These are phyloP conservation scores for Arachis hypogaea DNA, from an alignment of 306 rosid genomes.

Conservation along the genomic window DNA sequence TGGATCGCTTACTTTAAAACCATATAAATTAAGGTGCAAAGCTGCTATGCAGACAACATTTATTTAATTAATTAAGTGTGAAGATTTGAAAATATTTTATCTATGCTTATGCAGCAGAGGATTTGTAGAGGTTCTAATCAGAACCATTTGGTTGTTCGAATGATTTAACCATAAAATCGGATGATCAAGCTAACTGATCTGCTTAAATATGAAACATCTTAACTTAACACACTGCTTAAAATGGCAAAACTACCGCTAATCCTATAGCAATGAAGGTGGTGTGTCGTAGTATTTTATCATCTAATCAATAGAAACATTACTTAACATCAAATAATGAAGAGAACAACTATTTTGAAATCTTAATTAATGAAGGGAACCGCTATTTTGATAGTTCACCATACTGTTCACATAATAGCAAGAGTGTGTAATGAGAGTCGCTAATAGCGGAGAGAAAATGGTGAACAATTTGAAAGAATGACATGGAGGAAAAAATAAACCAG, in stretches of 20 bases:
- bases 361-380: no score
- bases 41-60: no score
- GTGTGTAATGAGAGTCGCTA: not conserved
- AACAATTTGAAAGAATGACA: conserved; percentile 3
- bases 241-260: conserved; percentile 16
- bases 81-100: no score
- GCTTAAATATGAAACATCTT: no score
- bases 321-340: conserved; percentile 33
- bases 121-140: no score
- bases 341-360: conserved; percentile 8
- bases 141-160: no score
- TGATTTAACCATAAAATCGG: no score
- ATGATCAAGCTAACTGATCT: no score
- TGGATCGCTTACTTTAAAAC: no score
- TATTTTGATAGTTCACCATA: not conserved
- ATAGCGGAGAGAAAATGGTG: not conserved
- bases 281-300: conserved; percentile 23
- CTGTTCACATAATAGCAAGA: conserved; percentile 13
- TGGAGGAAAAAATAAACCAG: not conserved
- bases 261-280: not conserved
- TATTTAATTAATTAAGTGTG: no score
- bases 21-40: no score
- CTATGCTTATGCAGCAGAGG: no score
- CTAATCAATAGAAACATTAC: conserved; percentile 1
- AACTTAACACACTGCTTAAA: not conserved